Conservation (phyloP, 345 rosid genomes). For the Dovyalis caffra region DNA sequence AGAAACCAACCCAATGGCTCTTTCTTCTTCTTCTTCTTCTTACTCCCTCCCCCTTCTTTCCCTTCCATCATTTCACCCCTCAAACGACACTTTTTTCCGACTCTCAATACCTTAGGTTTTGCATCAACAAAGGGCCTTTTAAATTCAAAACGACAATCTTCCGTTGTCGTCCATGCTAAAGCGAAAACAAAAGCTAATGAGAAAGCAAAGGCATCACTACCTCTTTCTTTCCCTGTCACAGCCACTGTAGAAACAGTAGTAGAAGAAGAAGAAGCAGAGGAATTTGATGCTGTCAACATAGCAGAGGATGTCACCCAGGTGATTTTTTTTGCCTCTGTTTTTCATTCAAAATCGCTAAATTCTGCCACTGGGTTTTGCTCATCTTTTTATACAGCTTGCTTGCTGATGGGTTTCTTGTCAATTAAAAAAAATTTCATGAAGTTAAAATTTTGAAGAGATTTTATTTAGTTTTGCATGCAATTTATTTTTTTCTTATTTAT, state of each 20-base stretch:
- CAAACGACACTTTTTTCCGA: slow-evolving; percentile 21
- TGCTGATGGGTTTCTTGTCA: no score
- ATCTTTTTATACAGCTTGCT: neutral
- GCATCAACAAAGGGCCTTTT: slow-evolving; percentile 13
- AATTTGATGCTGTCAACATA: slow-evolving; percentile 50
- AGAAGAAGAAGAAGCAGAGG: no score
- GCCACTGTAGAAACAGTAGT: slow-evolving; percentile 17
- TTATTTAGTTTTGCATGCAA: neutral
- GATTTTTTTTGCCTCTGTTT: no score
- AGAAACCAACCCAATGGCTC: slow-evolving; percentile 30
- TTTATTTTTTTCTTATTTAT: no score
- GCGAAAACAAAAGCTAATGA: slow-evolving; percentile 18
- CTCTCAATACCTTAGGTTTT: slow-evolving; percentile 13
- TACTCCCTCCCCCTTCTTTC: slow-evolving; percentile 39
- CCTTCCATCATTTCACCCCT: slow-evolving; percentile 13
- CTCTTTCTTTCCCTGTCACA: slow-evolving; percentile 25
- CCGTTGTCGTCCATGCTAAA: slow-evolving; percentile 28
- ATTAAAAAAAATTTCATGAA: no score
- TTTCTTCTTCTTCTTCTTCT: slow-evolving; percentile 35
- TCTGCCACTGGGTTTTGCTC: neutral
- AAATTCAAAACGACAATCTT: slow-evolving; percentile 14
- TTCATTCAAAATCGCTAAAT: neutral
- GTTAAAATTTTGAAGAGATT: no score
- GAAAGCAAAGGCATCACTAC: neutral
- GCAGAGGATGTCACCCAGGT: slow-evolving; percentile 84